Evolutionary conservation across 2,329 filamentous ascomycete species (phyloP).

Genomic region (Alternaria alternata): DNA sequence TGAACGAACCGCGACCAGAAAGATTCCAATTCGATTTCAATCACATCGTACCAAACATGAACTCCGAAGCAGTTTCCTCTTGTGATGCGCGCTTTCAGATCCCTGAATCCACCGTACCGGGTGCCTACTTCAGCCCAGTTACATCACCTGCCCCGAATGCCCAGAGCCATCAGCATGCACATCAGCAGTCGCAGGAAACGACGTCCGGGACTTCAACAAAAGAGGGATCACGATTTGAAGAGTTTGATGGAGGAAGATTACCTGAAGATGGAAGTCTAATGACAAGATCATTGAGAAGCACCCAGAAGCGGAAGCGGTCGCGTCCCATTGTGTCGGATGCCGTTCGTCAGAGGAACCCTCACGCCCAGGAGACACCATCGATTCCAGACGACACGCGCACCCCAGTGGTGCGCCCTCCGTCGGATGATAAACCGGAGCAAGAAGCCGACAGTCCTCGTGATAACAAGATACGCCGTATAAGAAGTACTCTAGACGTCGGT

Average conservation of each 20-base stretch:
- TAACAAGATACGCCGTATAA: background rate
- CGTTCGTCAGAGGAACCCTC: background rate
- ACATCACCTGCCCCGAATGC: constrained; percentile 84
- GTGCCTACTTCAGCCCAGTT: constrained; percentile 81
- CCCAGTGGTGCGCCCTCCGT: background rate
- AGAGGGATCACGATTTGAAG: no score
- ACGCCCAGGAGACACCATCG: background rate
- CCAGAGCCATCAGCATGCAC: constrained; percentile 59
- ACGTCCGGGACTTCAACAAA: constrained; percentile 56
- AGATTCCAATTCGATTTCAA: accelerated
- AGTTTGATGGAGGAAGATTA: no score
- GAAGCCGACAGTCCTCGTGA: background rate
- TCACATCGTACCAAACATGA: no score
- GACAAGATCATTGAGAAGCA: no score
- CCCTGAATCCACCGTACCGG: constrained; percentile 68
- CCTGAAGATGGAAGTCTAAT: no score
- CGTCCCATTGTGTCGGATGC: background rate
- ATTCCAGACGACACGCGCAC: no score
- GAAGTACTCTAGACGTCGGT: background rate
- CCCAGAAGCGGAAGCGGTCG: no score
- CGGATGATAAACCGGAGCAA: background rate
- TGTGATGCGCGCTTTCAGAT: constrained; percentile 69
- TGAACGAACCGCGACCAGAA: background rate
- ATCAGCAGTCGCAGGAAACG: constrained; percentile 50
- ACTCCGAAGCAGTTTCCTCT: no score